Percentiles rank a stretch among this genome's conserved stretches.
These are phyloP conservation scores for Pythium periplocum DNA, from an alignment of 352 stramenopile species.

Conservation along the genomic window DNA sequence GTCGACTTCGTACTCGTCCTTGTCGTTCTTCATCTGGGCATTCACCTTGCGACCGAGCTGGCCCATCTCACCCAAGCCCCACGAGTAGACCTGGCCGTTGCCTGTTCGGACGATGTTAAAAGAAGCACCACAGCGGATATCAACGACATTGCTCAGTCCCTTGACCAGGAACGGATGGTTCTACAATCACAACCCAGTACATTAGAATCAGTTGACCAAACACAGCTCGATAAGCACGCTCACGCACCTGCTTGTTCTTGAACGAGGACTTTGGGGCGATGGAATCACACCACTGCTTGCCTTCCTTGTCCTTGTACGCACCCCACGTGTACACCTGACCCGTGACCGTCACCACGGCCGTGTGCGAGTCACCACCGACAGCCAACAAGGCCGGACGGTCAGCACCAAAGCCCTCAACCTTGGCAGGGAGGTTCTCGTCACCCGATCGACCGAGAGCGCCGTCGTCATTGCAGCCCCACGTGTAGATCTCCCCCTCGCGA, in stretches of 20 bases:
- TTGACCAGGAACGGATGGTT: slow-evolving; percentile 53
- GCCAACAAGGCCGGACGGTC: slow-evolving; percentile 52
- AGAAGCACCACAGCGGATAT: slow-evolving; percentile 76
- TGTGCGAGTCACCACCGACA: slow-evolving; percentile 94
- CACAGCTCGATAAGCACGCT: background rate
- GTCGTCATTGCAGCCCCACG: slow-evolving; percentile 93
- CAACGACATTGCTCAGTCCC: slow-evolving; percentile 51
- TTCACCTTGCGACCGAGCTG: slow-evolving; percentile 70
- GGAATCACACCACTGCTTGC: slow-evolving; percentile 88
- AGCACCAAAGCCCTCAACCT: slow-evolving; percentile 55
- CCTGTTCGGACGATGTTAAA: slow-evolving; percentile 86
- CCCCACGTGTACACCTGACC: slow-evolving; percentile 94
- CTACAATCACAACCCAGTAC: slow-evolving; percentile 10
- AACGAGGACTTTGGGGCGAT: slow-evolving; percentile 58
- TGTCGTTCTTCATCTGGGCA: slow-evolving; percentile 55
- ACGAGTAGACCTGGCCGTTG: slow-evolving; percentile 88
- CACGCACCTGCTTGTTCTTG: slow-evolving; percentile 66
- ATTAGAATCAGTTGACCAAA: background rate
- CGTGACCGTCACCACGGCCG: slow-evolving; percentile 76
- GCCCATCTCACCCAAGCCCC: slow-evolving; percentile 89
- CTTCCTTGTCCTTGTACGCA: slow-evolving; percentile 96
- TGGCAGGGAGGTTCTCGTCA: slow-evolving; percentile 71
- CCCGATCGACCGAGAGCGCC: slow-evolving; percentile 84
- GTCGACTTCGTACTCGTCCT: slow-evolving; percentile 66
- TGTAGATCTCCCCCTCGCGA: slow-evolving; percentile 86